phyloP scores from a whole-genome alignment of 768 basidiomycete species.

The Termitomyces heimii region DNA sequence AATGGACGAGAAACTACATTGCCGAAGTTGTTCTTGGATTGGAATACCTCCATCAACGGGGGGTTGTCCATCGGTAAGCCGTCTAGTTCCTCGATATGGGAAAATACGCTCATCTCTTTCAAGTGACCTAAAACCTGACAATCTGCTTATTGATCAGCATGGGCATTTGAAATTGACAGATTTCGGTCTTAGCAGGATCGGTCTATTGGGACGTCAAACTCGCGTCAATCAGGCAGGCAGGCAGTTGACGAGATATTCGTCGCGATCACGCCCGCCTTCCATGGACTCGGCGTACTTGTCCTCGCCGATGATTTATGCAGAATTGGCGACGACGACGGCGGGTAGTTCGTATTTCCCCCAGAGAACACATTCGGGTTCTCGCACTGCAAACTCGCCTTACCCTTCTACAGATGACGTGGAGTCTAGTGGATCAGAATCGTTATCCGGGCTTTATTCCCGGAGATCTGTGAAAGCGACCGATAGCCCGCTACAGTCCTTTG shows the following conservation, averaged over 20 bases:
- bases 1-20: constrained; percentile 95
- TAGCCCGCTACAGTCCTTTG: constrained; percentile 83
- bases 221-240: constrained; percentile 55
- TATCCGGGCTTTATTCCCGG: constrained; percentile 48
- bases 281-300: constrained; percentile 76
- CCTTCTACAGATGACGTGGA: constrained; percentile 78
- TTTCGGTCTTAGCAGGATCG: constrained; percentile 94
- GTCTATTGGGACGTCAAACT: constrained; percentile 96
- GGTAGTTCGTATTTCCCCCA: constrained; percentile 81
- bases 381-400: constrained; percentile 59
- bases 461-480: constrained; percentile 47
- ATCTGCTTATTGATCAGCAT: constrained; percentile 92
- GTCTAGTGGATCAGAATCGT: constrained; percentile 78
- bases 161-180: constrained; percentile 98
- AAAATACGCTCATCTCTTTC: constrained; percentile 5
- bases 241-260: constrained; percentile 48
- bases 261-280: constrained; percentile 77
- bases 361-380: constrained; percentile 53
- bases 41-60: constrained; percentile 93
- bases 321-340: constrained; percentile 35
- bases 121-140: constrained; percentile 97
- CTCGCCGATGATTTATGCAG: constrained; percentile 64
- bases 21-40: constrained; percentile 94
- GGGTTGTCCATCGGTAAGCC: constrained; percentile 91
- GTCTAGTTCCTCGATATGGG: neutral